phyloP scores from a whole-genome alignment of 2,329 filamentous ascomycete genomes.

The Botrytis elliptica region DNA sequence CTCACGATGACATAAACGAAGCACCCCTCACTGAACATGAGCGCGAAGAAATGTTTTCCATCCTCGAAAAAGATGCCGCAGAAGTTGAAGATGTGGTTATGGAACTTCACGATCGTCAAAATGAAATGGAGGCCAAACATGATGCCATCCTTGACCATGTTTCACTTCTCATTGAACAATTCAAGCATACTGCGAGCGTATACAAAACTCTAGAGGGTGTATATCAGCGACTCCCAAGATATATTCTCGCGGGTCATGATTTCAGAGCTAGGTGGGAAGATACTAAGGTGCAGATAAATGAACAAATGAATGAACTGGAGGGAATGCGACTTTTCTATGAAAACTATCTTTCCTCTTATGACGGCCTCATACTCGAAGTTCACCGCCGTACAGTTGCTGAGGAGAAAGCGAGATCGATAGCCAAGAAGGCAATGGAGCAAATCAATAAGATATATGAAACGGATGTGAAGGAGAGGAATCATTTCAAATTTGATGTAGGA shows the following conservation, averaged over 20 bases:
- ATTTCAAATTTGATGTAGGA: slow-evolving; percentile 78
- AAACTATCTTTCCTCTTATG: slow-evolving; percentile 80
- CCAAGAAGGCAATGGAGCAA: slow-evolving; percentile 73
- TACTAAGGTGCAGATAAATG: slow-evolving; percentile 67
- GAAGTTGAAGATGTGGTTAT: slow-evolving; percentile 65
- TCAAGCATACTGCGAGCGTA: slow-evolving; percentile 59
- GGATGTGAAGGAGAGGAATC: slow-evolving; percentile 71
- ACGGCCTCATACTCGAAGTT: slow-evolving; percentile 79
- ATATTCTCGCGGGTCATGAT: slow-evolving; percentile 62
- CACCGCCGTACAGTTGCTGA: slow-evolving; percentile 72
- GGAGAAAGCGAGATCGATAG: slow-evolving; percentile 69
- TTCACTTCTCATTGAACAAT: slow-evolving; percentile 53
- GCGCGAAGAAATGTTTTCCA: slow-evolving; percentile 76
- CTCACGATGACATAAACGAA: slow-evolving; percentile 51
- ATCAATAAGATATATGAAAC: slow-evolving; percentile 72
- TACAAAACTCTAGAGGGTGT: slow-evolving; percentile 68
- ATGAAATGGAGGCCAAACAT: slow-evolving; percentile 73
- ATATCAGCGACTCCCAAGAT: slow-evolving; percentile 61
- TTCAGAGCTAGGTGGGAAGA: slow-evolving; percentile 70
- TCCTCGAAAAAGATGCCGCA: slow-evolving; percentile 70
- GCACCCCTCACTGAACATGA: slow-evolving; percentile 75
- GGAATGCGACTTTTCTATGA: slow-evolving; percentile 81
- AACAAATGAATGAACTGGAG: slow-evolving; percentile 72
- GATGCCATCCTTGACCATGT: slow-evolving; percentile 63
- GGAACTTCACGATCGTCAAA: slow-evolving; percentile 72